Evolutionary conservation across 768 basidiomycete genomes (phyloP).

Genomic region (Lyophyllum decastes): DNA sequence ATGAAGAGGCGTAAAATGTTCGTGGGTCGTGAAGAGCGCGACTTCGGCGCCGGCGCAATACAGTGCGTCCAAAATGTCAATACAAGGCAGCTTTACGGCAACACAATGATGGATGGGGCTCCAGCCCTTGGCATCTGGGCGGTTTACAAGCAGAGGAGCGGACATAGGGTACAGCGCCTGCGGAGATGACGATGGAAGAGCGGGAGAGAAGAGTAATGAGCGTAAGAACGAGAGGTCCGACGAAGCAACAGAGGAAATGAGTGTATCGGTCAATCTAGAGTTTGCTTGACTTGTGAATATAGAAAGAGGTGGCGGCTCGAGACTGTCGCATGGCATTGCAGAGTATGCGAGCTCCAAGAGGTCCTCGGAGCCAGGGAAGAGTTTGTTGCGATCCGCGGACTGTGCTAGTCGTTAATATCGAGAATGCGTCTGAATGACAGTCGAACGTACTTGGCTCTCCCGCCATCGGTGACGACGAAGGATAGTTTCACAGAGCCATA

Average conservation of each 20-base stretch:
- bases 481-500: conserved; percentile 71
- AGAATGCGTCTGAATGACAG: conserved; percentile 11
- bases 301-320: conserved; percentile 41
- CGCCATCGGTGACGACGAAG: conserved; percentile 63
- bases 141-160: conserved; percentile 63
- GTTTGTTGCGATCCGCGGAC: conserved; percentile 40
- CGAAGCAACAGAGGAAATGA: conserved; percentile 55
- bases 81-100: conserved; percentile 52
- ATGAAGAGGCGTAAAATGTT: conserved; percentile 70
- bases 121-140: conserved; percentile 69
- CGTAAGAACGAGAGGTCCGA: conserved; percentile 52
- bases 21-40: conserved; percentile 62
- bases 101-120: conserved; percentile 73
- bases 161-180: conserved; percentile 44
- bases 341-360: conserved; percentile 38
- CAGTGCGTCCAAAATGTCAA: conserved; percentile 65
- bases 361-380: conserved; percentile 34
- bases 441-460: conserved; percentile 54
- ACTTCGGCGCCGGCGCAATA: conserved; percentile 79
- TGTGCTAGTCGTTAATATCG: conserved; percentile 19
- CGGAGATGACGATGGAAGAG: conserved; percentile 38
- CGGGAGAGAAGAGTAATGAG: conserved; percentile 54
- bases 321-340: conserved; percentile 39
- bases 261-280: conserved; percentile 44
- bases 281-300: conserved; percentile 43